Evolutionary conservation across 768 basidiomycete genomes (phyloP), one percentile per base, ranked within the genome.

Genomic region (Tylopilus rubrobrunneus): DNA sequence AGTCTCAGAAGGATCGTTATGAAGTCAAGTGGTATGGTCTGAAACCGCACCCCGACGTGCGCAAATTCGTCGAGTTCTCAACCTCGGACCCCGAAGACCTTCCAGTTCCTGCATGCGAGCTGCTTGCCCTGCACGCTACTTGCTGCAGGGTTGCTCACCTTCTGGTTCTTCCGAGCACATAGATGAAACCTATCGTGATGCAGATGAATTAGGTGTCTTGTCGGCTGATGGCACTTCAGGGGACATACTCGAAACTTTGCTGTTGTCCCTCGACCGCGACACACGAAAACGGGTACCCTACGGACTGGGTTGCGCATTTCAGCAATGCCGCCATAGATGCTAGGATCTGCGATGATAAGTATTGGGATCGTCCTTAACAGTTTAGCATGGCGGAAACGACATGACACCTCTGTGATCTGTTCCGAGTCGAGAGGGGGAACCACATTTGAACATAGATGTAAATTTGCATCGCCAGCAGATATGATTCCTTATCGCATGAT

Each of bases 111-210:
- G 31, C 19, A 1, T 46, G 41, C 1, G 42, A 57, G 31, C 47
- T 57, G 28, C 56, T 45, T 25, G 25, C 25, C 25, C 25, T 25
- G 25, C 25, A 25, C 25, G 25, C 25, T 2, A 25, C 25, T 25
- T 66, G 63, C 45, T 57, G 48, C 40, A 61, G 64, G 42, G 63
- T 67, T 31, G 61, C 61, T 10, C 56, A 62, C 40, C 29, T 67
- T 64, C 66, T 5, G 65, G 61, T 34, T 55, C 65, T 0, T 34
- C 44, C 11, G 52, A 63, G 15, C 37, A 58, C 25, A 62, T 62
- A 4, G 61, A 65, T 11, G 5, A 43, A 8, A 17, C 52, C 10
- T 45, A 42, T 47, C 17, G 17, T 4, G 55, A 59, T 40, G 51
- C 44, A 34, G 55, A 58, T 7, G 7, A 51, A 11, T 5, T 41